Base-by-base conservation (phyloP, 768 basidiomycete species). In the Terana coerulea region DNA sequence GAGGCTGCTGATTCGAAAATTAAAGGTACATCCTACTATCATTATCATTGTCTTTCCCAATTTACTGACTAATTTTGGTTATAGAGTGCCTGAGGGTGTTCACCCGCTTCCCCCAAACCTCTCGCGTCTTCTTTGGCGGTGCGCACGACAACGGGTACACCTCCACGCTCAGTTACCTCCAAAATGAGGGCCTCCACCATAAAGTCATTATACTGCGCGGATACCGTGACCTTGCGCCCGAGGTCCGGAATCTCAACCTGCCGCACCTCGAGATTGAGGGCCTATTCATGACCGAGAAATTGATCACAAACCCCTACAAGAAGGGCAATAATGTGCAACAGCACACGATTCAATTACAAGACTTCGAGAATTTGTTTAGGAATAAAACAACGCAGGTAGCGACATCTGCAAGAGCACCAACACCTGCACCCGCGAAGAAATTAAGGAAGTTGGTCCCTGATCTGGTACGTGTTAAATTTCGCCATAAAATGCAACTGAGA, bases 51-150 rank as follows among this genome's bases (percentile, higher is more conserved):
- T 17, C 8, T 24, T 19, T 25, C 11, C 17, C 5, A 12, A 15
- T 42, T n/a, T 15, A 30, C 21, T 12, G 26, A 30, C 26, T 26
- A 34, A 19, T 30, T 24, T 11, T 2, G 6, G 3, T 30, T 5
- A 34, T 35, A 66, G 67, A 76, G 54, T 76, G 76, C 58, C 72
- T 87, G 28, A 77, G 81, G 57, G 78, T 82, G 53, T 81, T 82
- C 59, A 78, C 81, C 39, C 77, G 75, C 42, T 59, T 64, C 56
- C 71, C 72, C 3, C 74, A 74, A 51, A 72, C 65, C 9, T 57
- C 62, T 1, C 66, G 62, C 44, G 66, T 75, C 12, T 73, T 72
- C 63, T 72, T 75, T 36, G 74, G 71, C 17, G 67, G 52, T 45
- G 64, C 64, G 3, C 73, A 75, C 55, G 73, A 75, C 56, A 72